These are phyloP conservation scores for Vaccinium macrocarpon DNA, from an alignment of 148 eudicot species.

Conservation along the genomic window DNA sequence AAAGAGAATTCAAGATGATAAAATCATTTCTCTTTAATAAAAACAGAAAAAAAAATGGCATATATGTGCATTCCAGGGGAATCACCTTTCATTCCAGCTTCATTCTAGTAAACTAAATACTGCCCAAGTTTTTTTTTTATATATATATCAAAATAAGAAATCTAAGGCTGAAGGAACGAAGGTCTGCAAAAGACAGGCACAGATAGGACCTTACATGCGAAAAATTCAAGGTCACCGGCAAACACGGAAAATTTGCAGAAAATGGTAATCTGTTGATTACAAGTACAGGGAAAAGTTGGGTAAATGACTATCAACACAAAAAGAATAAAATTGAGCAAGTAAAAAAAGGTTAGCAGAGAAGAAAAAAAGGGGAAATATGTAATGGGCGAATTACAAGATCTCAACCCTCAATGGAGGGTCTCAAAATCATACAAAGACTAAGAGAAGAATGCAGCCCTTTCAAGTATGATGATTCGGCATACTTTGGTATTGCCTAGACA, in stretches of 20 bases:
- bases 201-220: neutral
- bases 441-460: constrained; percentile 1
- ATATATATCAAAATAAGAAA: neutral
- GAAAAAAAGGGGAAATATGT: neutral
- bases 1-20: too few species aligned
- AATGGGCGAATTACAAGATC: constrained; percentile 11
- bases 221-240: neutral
- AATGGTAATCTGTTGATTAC: neutral
- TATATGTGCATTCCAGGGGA: too few species aligned
- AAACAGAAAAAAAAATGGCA: too few species aligned
- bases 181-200: neutral
- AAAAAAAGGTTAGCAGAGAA: neutral
- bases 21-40: too few species aligned
- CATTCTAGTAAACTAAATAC: neutral
- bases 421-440: neutral
- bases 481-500: neutral
- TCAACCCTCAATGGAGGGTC: neutral
- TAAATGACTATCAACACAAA: neutral
- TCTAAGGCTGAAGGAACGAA: neutral
- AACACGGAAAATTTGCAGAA: neutral
- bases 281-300: neutral
- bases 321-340: neutral
- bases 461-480: neutral
- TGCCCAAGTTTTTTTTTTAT: neutral
- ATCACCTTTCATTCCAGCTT: neutral